Evolutionary conservation across 108 stramenopile genomes (phyloP).

Genomic region (Tribonema minus): DNA sequence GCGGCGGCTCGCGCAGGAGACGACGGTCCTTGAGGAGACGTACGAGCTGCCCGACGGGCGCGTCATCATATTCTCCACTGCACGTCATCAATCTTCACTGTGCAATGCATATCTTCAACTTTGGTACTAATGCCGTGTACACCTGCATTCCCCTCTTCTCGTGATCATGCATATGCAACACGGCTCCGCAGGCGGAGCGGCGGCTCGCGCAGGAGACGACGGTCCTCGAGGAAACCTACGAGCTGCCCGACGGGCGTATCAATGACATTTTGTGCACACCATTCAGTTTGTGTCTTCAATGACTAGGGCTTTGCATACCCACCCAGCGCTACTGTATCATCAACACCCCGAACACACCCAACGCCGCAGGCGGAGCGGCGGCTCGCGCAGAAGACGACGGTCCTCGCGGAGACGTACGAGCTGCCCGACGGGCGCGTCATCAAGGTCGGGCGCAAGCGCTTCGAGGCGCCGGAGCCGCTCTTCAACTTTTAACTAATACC

Average conservation of each 20-base stretch:
- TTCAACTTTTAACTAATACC: too few relatives aligned
- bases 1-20: slow-evolving; percentile 63
- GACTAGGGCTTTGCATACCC: too few relatives aligned
- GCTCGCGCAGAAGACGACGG: slow-evolving; percentile 65
- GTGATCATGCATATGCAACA: too few relatives aligned
- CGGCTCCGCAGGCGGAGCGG: slow-evolving; percentile 49
- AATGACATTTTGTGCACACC: too few relatives aligned
- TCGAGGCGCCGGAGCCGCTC: slow-evolving; percentile 66
- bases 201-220: slow-evolving; percentile 65
- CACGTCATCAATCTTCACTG: too few relatives aligned
- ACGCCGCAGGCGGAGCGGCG: slow-evolving; percentile 53
- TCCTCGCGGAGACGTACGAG: slow-evolving; percentile 56
- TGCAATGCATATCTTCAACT: slow-evolving; percentile 60
- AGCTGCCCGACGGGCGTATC: slow-evolving; percentile 63
- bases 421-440: slow-evolving; percentile 67
- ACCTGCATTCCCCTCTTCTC: too few relatives aligned
- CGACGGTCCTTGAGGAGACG: slow-evolving; percentile 58
- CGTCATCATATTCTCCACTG: too few relatives aligned
- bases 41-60: slow-evolving; percentile 66
- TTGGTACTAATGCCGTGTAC: too few relatives aligned
- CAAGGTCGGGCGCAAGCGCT: slow-evolving; percentile 64
- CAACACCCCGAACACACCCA: too few relatives aligned
- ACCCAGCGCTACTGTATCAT: too few relatives aligned
- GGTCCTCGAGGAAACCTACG: slow-evolving; percentile 58
- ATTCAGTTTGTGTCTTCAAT: too few relatives aligned